Conservation (phyloP, 2,329 filamentous ascomycete genomes). For the Aureobasidium namibiae region DNA sequence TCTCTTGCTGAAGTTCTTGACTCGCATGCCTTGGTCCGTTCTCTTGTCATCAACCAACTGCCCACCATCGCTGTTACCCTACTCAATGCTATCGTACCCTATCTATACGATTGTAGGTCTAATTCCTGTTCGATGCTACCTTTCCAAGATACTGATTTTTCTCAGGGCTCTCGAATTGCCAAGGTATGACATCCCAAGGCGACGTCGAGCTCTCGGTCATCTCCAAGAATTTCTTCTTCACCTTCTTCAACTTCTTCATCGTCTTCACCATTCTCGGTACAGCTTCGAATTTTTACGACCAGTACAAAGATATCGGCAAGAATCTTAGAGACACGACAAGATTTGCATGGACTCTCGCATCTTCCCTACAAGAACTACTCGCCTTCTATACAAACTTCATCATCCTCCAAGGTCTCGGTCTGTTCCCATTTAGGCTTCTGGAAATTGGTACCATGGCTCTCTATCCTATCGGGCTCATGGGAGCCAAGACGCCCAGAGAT, state of each 20-base stretch:
- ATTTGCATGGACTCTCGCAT: conserved; percentile 67
- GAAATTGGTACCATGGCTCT: conserved; percentile 80
- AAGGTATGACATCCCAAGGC: conserved; percentile 91
- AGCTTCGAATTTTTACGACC: conserved; percentile 50
- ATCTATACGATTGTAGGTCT: conserved; percentile 69
- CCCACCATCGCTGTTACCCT: conserved; percentile 80
- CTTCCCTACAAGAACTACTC: conserved; percentile 64
- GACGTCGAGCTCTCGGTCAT: conserved; percentile 92
- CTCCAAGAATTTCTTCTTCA: conserved; percentile 99
- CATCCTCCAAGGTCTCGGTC: conserved; percentile 83
- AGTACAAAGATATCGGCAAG: conserved; percentile 54
- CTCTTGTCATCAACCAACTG: conserved; percentile 77
- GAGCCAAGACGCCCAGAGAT: conserved; percentile 82
- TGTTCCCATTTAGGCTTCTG: conserved; percentile 85
- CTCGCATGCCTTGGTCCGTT: conserved; percentile 59
- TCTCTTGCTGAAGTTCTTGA: conserved; percentile 59
- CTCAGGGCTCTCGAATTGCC: conserved; percentile 62
- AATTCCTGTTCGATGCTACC: not conserved
- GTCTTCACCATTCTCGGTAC: conserved; percentile 86
- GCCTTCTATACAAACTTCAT: conserved; percentile 92
- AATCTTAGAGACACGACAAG: conserved; percentile 70
- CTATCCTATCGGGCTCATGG: conserved; percentile 71
- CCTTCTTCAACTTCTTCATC: conserved; percentile 97
- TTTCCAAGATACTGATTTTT: not conserved
- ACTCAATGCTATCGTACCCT: conserved; percentile 83